Conservation (phyloP, 306 rosid species). For the Urtica urens region DNA sequence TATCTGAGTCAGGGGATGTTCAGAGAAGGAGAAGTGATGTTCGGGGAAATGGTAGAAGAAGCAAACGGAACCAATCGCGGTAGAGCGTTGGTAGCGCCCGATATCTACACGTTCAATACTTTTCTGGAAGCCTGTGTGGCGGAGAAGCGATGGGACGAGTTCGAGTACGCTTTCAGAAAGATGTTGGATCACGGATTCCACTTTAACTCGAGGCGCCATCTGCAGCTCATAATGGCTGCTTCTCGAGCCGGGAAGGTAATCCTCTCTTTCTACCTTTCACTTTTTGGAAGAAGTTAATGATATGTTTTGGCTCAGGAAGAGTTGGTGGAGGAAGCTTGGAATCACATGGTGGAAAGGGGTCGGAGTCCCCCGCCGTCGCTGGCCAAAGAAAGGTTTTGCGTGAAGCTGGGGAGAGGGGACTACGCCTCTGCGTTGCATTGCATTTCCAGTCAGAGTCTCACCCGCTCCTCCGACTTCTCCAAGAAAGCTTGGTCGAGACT, state of each 20-base stretch:
- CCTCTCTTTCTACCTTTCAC: slow-evolving; percentile 1
- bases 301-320: slow-evolving; percentile 49
- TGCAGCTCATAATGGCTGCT: slow-evolving; percentile 66
- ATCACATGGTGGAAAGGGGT: slow-evolving; percentile 40
- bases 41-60: slow-evolving; percentile 50
- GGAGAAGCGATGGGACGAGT: slow-evolving; percentile 70
- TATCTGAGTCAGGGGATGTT: slow-evolving; percentile 63
- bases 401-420: slow-evolving; percentile 48
- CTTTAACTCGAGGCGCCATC: slow-evolving; percentile 87
- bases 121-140: slow-evolving; percentile 53
- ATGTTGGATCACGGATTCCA: slow-evolving; percentile 59
- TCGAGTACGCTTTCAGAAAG: slow-evolving; percentile 38
- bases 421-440: slow-evolving; percentile 41
- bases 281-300: not conserved
- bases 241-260: slow-evolving; percentile 73
- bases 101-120: slow-evolving; percentile 72
- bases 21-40: slow-evolving; percentile 56
- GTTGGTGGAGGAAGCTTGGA: slow-evolving; percentile 64
- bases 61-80: slow-evolving; percentile 25
- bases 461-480: slow-evolving; percentile 48
- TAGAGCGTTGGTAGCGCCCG: slow-evolving; percentile 49
- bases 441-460: slow-evolving; percentile 21
- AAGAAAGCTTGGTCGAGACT: slow-evolving; percentile 54
- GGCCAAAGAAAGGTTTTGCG: slow-evolving; percentile 53
- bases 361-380: slow-evolving; percentile 43